Evolutionary conservation across 768 basidiomycete species (phyloP), one percentile per base, ranked within the genome.

Genomic region (Suillus clintonianus): DNA sequence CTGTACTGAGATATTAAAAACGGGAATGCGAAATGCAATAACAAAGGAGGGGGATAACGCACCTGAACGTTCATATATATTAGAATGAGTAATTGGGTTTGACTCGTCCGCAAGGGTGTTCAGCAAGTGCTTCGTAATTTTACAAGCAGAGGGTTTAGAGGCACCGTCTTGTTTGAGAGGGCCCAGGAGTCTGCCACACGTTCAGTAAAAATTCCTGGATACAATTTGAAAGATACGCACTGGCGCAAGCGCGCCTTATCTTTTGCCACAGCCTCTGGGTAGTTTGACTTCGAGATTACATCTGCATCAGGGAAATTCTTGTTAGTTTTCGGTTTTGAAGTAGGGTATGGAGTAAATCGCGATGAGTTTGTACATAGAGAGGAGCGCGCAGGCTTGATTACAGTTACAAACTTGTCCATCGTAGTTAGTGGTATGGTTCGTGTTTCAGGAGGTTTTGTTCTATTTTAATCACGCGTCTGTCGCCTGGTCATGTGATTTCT

Each of bases 11-110:
- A 34, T 34, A 13, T 55, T 55, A 17, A 34, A 32, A 30, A 34
- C 13, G 15, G 4, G 54, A 22, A 15, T 1, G 15, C 0, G 59
- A 19, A 24, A 57, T 41, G 10, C 24, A 17, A 27, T 39, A 24
- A 6, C 5, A 39, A 6, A 24, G 27, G 22, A 17, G 19, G 39
- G 24, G 37, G 60, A 50, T 41, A 42, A 62, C 81, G 56, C 54
- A 88, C 91, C 89, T 71, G 88, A 80, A 63, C 88, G 85, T 47
- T 86, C 78, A 59, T 77, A 78, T 64, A 86, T 83, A 71, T 89
- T 84, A 1, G 88, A 88, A 68, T 91, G 88, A 1, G 91, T 92
- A 58, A 94, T 91, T 1, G 93, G 93, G 72, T 94, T 94, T 11
- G 84, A 83, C 59, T 82, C 78, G 64, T 90, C 83, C 17, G 80